Evolutionary conservation across 768 basidiomycete genomes (phyloP), one percentile per base, ranked within the genome.

Genomic region (Russula sp.): DNA sequence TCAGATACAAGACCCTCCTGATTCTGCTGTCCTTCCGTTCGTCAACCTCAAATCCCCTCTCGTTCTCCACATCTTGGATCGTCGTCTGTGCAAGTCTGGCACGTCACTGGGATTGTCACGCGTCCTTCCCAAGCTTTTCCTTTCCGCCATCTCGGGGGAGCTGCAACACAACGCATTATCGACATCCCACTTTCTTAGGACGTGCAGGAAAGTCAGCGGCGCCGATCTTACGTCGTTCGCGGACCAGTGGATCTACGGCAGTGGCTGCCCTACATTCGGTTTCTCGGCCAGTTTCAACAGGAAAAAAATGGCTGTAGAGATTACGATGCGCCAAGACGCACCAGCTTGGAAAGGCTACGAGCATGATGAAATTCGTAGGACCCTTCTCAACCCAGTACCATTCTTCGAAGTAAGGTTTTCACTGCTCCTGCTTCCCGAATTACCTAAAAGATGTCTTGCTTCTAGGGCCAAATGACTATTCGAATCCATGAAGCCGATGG

Each of bases 161-260:
- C 81, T 96, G 71, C 82, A 80, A 30, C 89, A 89, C 71, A 95
- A 94, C 72, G 82, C 86, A 24, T 79, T 99, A 10, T 92, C 93
- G 0, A 98, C 97, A 0, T 88, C 92, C 67, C 83, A 86, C 24
- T 98, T 99, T 76, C 81, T 98, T 64, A 79, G 94, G 63, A 94
- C 85, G 50, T 98, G 95, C 72, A 81, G 95, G 69, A 98, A 95
- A 75, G 90, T 95, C 66, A 92, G 91, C 72, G 92, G 94, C 11
- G 89, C 92, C 20, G 96, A 98, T 72, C 83, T 90, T 26, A 82
- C 90, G 60, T 83, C 85, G 32, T 99, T 99, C 72, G 92, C 93
- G n/a, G 94, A 98, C 71, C 96, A 98, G 74, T 99, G 97, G 97
- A 93, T 99, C 66, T 97, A 94, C 71, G 95, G 95, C 14, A 94